Evolutionary conservation across 2,329 filamentous ascomycete species (phyloP), one percentile per base, ranked within the genome.

Genomic region (Gliomastix tumulicola): DNA sequence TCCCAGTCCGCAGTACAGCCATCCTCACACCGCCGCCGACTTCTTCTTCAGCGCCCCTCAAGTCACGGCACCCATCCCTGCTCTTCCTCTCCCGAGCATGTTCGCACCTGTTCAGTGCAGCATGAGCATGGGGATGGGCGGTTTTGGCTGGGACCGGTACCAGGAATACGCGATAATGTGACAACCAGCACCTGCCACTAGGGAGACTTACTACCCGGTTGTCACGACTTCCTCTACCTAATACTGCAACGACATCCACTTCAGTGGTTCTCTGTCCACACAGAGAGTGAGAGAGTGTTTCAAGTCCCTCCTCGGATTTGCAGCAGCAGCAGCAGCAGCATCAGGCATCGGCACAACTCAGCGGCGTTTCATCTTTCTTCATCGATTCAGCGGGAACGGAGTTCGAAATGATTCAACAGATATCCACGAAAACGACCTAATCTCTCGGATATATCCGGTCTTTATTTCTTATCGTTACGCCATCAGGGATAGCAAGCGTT

Each of bases 151-250:
- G 86, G 87, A 86, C 59, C 74, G 84, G 49, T 88, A 84, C 58
- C 84, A 85, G 55, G 86, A 90, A 60, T 94, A 89, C 59, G 75
- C 86, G 49, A 88, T 83, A 47, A 94, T 94, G 71, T 96, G 84
- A 85, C 71, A 76, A 77, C 63, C 71, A 77, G 54, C 63, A 57
- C 55, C 64, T 45, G 60, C 57, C 54, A 57, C 63, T 56, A 61
- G 58, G 53, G 59, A 66, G 52, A 60, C 59, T 53, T 65, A 65
- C 54, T 64, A 66, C 49, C 62, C 62, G 55, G 65, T 65, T 19
- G 27, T 25, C 19, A 34, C 30, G 22, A 40, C 38, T 28, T 34
- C 38, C 51, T 63, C 64, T 49, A 62, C 63, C 49, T 63, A 57
- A 62, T 57, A 51, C 48, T 50, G 51, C 49, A 49, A 48, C n/a